Evolutionary conservation across 164 flowering plant species (phyloP).

Genomic region (Vitis cinerea): DNA sequence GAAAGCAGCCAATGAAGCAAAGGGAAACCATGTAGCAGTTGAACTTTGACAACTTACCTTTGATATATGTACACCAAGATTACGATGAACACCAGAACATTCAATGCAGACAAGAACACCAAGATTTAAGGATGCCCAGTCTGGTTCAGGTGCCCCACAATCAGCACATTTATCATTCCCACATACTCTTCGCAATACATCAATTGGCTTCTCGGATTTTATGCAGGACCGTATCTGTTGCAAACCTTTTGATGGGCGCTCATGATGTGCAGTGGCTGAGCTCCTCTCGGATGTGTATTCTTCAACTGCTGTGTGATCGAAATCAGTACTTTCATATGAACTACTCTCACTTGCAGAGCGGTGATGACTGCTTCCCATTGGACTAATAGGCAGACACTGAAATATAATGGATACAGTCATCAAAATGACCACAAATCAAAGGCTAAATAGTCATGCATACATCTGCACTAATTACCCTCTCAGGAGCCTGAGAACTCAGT

Average conservation of each 20-base stretch:
- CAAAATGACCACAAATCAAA: background rate
- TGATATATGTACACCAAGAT: constrained; percentile 88
- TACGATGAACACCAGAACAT: constrained; percentile 99
- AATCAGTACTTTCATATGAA: constrained; percentile 83
- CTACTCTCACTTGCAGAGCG: constrained; percentile 79
- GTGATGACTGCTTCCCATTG: constrained; percentile 63
- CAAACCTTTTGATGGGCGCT: constrained; percentile 48
- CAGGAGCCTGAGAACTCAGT: constrained; percentile 83
- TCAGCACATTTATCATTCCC: constrained; percentile 98
- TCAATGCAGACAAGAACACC: constrained; percentile 97
- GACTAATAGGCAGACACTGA: constrained; percentile 42
- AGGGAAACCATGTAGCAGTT: background rate
- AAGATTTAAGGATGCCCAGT: constrained; percentile 98
- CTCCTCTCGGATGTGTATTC: constrained; percentile 56
- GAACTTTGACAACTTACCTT: constrained; percentile 53
- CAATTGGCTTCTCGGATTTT: constrained; percentile 81
- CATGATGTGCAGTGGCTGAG: constrained; percentile 39
- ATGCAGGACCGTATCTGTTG: constrained; percentile 48
- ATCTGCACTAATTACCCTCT: constrained; percentile 46
- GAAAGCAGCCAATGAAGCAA: background rate
- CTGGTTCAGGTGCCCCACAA: constrained; percentile 96
- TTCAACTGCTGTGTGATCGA: constrained; percentile 54
- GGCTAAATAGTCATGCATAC: background rate
- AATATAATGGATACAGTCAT: constrained; percentile 11
- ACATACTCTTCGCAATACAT: constrained; percentile 61